Conservation (phyloP, 805 yeast species). For the Pichia heedii region DNA sequence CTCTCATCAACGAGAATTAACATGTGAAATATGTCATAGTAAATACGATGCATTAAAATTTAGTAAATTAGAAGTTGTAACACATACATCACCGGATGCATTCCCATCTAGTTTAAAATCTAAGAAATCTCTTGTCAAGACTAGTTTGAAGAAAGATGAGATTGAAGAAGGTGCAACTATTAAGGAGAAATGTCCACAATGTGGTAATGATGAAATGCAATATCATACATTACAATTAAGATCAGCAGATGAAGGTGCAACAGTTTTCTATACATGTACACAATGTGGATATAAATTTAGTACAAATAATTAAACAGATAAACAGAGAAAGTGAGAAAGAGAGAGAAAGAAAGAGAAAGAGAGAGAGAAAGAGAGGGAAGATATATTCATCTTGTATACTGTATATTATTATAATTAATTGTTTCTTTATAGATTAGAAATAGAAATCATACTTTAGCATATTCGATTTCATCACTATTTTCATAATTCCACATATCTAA, state of each 20-base stretch:
- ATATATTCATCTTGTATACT: neutral
- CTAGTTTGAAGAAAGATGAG: slow-evolving; percentile 65
- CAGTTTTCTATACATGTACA: slow-evolving; percentile 95
- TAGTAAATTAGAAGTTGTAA: slow-evolving; percentile 74
- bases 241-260: slow-evolving; percentile 99
- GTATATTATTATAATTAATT: neutral
- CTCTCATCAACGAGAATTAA: slow-evolving; percentile 27
- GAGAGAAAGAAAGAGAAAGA: neutral
- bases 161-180: slow-evolving; percentile 93
- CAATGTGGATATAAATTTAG: slow-evolving; percentile 88
- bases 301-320: slow-evolving; percentile 60
- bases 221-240: slow-evolving; percentile 94
- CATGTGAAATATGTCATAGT: slow-evolving; percentile 31
- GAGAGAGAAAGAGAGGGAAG: too few relatives aligned
- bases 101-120: slow-evolving; percentile 80
- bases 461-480: slow-evolving; percentile 73
- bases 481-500: slow-evolving; percentile 97
- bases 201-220: slow-evolving; percentile 97
- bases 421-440: too few relatives aligned
- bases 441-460: slow-evolving; percentile 39
- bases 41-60: slow-evolving; percentile 41
- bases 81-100: slow-evolving; percentile 84
- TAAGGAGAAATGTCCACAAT: slow-evolving; percentile 96
- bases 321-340: neutral
- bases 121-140: slow-evolving; percentile 85